phyloP scores from a whole-genome alignment of 2,329 filamentous ascomycete species.

The Fusarium succisae region DNA sequence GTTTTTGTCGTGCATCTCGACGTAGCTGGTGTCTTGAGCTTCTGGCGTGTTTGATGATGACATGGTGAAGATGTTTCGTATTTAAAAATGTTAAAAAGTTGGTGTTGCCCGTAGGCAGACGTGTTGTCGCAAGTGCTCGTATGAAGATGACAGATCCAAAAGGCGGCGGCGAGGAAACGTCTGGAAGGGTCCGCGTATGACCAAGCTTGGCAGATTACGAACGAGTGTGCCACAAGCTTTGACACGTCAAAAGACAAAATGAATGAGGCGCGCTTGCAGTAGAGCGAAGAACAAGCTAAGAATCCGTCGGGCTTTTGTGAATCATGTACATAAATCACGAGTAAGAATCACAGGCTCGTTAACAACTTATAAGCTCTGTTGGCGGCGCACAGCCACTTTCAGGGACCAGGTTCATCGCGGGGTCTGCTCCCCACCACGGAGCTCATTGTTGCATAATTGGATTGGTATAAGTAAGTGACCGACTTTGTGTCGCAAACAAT shows the following conservation, averaged over 20 bases:
- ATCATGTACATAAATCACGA: not conserved
- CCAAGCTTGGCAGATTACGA: slow-evolving; percentile 39
- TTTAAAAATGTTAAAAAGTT: slow-evolving; percentile 16
- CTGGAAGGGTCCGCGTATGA: slow-evolving; percentile 47
- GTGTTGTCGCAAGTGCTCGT: slow-evolving; percentile 41
- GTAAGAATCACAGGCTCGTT: slow-evolving; percentile 2
- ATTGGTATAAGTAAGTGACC: not conserved
- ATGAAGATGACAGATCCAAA: slow-evolving; percentile 35
- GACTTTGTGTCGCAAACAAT: not conserved
- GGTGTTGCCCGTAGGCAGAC: slow-evolving; percentile 39
- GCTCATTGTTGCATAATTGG: not conserved
- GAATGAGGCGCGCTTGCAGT: not conserved
- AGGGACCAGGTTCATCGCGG: slow-evolving; percentile 23
- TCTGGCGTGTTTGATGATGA: slow-evolving; percentile 58
- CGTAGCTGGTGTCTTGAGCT: slow-evolving; percentile 65
- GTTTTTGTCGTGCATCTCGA: slow-evolving; percentile 74
- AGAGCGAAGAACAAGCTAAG: not conserved
- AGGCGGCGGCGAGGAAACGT: slow-evolving; percentile 45
- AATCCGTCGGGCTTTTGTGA: not conserved
- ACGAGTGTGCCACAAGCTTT: slow-evolving; percentile 5
- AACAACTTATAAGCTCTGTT: not conserved
- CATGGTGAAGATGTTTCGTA: slow-evolving; percentile 53
- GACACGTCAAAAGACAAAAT: not conserved
- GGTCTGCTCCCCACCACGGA: slow-evolving; percentile 19
- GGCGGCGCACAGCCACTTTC: slow-evolving; percentile 27